phyloP scores from a whole-genome alignment of 495 filamentous ascomycete genomes.

The Xylaria curta region DNA sequence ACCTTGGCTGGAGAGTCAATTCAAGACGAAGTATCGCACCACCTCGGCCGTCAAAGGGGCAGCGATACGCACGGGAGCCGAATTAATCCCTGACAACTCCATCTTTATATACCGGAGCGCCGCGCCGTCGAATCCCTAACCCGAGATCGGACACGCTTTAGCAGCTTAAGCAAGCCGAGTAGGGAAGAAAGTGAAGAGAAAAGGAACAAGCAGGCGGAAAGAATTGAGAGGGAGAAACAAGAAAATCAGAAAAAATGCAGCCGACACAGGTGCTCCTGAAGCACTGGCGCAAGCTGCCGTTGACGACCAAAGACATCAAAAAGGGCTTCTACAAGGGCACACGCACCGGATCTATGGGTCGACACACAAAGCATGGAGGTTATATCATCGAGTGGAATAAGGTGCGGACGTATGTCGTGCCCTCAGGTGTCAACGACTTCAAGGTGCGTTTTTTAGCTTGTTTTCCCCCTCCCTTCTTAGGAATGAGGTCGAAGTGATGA shows the following conservation, averaged over 20 bases:
- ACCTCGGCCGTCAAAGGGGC: background rate
- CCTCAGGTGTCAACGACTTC: conserved; percentile 68
- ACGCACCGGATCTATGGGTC: conserved; percentile 82
- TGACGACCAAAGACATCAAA: conserved; percentile 91
- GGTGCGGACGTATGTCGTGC: conserved; percentile 88
- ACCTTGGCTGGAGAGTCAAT: background rate
- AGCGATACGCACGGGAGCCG: background rate
- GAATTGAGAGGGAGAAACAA: conserved; percentile 14
- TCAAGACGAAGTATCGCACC: conserved; percentile 7
- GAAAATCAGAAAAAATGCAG: conserved; percentile 52
- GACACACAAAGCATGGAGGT: conserved; percentile 82
- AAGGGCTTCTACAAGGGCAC: conserved; percentile 98
- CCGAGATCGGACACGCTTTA: background rate
- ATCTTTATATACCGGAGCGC: background rate
- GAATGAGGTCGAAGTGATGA: background rate
- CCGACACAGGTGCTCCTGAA: conserved; percentile 73
- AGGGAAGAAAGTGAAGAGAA: background rate
- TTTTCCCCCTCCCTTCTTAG: background rate
- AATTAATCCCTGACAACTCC: background rate
- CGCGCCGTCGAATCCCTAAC: background rate
- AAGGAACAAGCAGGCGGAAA: background rate
- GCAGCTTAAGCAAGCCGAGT: background rate
- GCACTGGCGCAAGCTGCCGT: conserved; percentile 67
- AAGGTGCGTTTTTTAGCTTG: conserved; percentile 61
- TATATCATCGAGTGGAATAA: conserved; percentile 84